Evolutionary conservation across 805 yeast species (phyloP).

Genomic region (Wickerhamomyces rabaulensis): DNA sequence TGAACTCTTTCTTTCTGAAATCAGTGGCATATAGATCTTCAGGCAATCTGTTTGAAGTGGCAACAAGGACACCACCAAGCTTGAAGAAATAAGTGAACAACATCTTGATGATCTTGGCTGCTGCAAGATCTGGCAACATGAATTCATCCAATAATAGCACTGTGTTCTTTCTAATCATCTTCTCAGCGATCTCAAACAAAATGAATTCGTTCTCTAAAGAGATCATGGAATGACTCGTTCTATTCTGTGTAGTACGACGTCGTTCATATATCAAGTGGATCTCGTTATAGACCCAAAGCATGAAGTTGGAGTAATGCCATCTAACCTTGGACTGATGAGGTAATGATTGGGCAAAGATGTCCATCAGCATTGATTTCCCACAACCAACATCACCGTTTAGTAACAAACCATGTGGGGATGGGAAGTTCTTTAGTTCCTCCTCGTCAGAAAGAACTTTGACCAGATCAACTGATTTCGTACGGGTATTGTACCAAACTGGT

Average conservation of each 20-base stretch:
- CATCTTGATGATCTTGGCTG: constrained; percentile 62
- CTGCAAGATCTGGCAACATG: constrained; percentile 71
- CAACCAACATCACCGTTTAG: constrained; percentile 68
- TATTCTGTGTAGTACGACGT: constrained; percentile 30
- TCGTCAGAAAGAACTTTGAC: constrained; percentile 52
- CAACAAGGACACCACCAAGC: constrained; percentile 69
- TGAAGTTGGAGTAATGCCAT: constrained; percentile 69
- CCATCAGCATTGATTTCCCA: constrained; percentile 72
- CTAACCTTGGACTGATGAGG: constrained; percentile 61
- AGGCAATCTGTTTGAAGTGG: constrained; percentile 69
- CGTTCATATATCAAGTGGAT: constrained; percentile 51
- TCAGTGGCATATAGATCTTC: constrained; percentile 66
- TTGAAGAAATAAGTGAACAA: constrained; percentile 66
- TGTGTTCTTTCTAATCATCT: constrained; percentile 52
- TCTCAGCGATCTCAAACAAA: constrained; percentile 61
- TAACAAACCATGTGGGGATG: constrained; percentile 61
- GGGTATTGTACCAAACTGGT: constrained; percentile 1
- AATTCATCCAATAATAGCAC: constrained; percentile 66
- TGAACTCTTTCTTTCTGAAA: constrained; percentile 54
- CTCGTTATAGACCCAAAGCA: constrained; percentile 60
- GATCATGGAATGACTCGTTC: constrained; percentile 21
- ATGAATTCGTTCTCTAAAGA: constrained; percentile 58
- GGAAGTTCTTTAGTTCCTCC: constrained; percentile 47
- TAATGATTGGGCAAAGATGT: constrained; percentile 59
- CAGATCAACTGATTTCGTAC: constrained; percentile 29